Base-by-base conservation (phyloP, 2,329 filamentous ascomycete genomes). In the Aureobasidium sp. region DNA sequence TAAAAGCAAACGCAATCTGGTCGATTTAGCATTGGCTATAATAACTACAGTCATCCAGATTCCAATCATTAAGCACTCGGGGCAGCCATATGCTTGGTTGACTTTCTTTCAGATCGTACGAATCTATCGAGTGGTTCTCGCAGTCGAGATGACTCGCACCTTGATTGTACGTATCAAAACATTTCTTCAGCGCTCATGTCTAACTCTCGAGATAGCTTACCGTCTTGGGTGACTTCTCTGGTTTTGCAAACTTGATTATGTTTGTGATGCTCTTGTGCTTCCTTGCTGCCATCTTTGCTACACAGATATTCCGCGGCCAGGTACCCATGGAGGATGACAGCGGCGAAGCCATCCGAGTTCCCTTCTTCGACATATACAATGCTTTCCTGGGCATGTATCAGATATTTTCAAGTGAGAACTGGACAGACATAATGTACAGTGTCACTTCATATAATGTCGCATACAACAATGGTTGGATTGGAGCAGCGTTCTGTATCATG, bases 341-440 rank as follows among this genome's bases (percentile, higher is more conserved):
- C n/a, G 86, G 83, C 2, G 73, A 85, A 2, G 70, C 78, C 2
- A 82, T 87, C 57, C 71, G 78, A 19, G 80, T 93, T 37, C 86
- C 88, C 0, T 98, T 98, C 67, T 83, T 82, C 65, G 88, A 88
- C 34, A 93, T 98, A 30, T 98, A 86, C 74, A 97, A 97, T 64
- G 87, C 90, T 0, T 98, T 98, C 64, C 75, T 98, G 14, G 93
- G 90, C 54, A 97, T 98, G 90, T 98, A 98, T 66, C 89, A 96
- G 70, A 82, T 98, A 25, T 74, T 98, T 39, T 96, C 93, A 8
- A 96, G 89, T 62, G 93, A 98, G 66, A 89, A 95, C 64, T 98
- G 93, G 93, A 98, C 94, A 0, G 72, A 72, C 0, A 86, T 96
- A 40, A 71, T 98, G 54, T 98, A 95, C 71, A 83, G 80, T 55